Evolutionary conservation across 495 filamentous ascomycete species (phyloP), one percentile per base, ranked within the genome.

Genomic region (Tuber indicum): DNA sequence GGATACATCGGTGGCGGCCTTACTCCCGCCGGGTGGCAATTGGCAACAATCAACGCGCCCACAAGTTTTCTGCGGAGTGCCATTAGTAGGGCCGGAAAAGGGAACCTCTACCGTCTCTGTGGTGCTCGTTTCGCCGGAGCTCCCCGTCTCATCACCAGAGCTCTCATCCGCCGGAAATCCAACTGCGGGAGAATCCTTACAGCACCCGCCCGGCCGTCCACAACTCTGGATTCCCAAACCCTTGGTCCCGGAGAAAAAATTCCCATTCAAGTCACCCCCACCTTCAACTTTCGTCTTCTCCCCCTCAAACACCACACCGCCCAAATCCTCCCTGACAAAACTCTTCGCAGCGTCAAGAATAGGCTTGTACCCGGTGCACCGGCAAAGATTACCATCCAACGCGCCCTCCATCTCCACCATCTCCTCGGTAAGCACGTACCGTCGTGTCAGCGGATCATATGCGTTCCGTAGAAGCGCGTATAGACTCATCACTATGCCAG

Each of bases 311-410:
- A 86, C 76, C 19, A 81, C 78, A 0, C 82, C 86, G 23, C 84
- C 83, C 32, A 88, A 72, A 74, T 88, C 86, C 72, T 87, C 85
- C 21, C 78, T 83, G 0, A 87, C 81, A 73, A 90, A 89, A 58
- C 87, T 89, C 81, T 88, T 88, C 7, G 84, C 85, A 3, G 84
- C 85, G 43, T 86, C 80, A 16, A 86, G 70, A 70, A 86, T 86
- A 3, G 85, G 85, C 71, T 85, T 86, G 71, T 86, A 86, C 0
- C 85, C 85, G 3, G 85, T 86, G 74, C 85, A 86, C 45, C 85
- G 75, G 58, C 85, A 86, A 21, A 86, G 75, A 76, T 86, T 86
- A 8, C 85, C 85, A 69, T 86, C 85, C 2, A 86, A 75, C 74
- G 84, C 84, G 5, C 85, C 85, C 45, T 85, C 84, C 12, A 84